Conservation (phyloP, 257 asterid species). For the Handroanthus guayacan region DNA sequence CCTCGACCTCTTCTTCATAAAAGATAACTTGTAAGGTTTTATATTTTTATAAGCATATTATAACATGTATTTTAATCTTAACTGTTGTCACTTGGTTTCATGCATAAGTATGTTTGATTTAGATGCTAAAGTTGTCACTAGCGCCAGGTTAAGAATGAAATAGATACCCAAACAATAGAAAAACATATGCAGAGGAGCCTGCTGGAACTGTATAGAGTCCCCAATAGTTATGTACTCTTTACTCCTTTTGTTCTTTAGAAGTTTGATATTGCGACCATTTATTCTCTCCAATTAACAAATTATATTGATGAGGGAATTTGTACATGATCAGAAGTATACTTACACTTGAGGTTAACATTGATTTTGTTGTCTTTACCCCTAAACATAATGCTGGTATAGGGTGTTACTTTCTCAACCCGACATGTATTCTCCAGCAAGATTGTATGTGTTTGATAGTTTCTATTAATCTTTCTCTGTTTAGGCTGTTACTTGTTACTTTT, state of each 20-base stretch:
- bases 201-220: background rate
- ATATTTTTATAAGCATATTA: too few relatives aligned
- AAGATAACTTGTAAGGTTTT: background rate
- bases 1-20: background rate
- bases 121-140: background rate
- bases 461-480: background rate
- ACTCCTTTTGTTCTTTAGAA: background rate
- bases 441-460: too few relatives aligned
- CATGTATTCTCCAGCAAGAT: too few relatives aligned
- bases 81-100: background rate
- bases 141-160: background rate
- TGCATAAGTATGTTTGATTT: slow-evolving; percentile 31
- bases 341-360: background rate
- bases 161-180: background rate
- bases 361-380: background rate
- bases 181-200: background rate
- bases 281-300: background rate
- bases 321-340: background rate
- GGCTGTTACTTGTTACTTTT: background rate
- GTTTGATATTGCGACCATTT: background rate
- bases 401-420: background rate
- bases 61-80: background rate
- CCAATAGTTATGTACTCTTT: background rate
- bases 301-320: background rate
- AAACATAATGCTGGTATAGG: background rate